phyloP scores from a whole-genome alignment of 768 basidiomycete species.

The Naganishia kalamii region DNA sequence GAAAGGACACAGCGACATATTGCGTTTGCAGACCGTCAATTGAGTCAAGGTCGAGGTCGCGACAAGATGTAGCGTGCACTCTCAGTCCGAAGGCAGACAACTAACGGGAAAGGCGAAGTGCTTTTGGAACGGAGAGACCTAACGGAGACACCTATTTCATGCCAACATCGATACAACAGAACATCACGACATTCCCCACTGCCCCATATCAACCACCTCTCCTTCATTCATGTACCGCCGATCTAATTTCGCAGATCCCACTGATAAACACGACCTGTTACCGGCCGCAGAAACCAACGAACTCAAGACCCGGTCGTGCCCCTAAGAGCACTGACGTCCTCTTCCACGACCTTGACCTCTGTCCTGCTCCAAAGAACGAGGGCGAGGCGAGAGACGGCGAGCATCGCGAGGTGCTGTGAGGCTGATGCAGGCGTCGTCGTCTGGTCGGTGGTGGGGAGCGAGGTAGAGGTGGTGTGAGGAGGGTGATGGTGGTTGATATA shows the following conservation, averaged over 20 bases:
- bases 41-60: too few species aligned
- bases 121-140: too few species aligned
- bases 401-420: neutral
- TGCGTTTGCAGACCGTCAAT: too few species aligned
- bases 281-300: conserved; percentile 14
- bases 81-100: too few species aligned
- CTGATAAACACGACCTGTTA: neutral
- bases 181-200: neutral
- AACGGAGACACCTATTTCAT: too few species aligned
- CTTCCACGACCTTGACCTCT: conserved; percentile 18
- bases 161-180: too few species aligned
- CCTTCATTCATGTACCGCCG: conserved; percentile 4
- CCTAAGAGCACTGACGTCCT: neutral
- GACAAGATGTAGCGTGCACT: too few species aligned
- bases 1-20: too few species aligned
- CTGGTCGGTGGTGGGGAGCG: conserved; percentile 2
- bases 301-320: conserved; percentile 20
- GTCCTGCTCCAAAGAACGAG: neutral
- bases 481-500: neutral
- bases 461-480: too few species aligned
- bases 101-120: too few species aligned
- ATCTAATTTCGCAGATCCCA: conserved; percentile 24
- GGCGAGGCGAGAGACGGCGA: conserved; percentile 13
- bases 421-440: conserved; percentile 12
- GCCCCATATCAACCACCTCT: neutral